A percentile compares a stretch with the other conserved stretches of the same genome.
phyloP scores from a whole-genome alignment of 2,329 filamentous ascomycete genomes.

The Penicillium hesseltinei region DNA sequence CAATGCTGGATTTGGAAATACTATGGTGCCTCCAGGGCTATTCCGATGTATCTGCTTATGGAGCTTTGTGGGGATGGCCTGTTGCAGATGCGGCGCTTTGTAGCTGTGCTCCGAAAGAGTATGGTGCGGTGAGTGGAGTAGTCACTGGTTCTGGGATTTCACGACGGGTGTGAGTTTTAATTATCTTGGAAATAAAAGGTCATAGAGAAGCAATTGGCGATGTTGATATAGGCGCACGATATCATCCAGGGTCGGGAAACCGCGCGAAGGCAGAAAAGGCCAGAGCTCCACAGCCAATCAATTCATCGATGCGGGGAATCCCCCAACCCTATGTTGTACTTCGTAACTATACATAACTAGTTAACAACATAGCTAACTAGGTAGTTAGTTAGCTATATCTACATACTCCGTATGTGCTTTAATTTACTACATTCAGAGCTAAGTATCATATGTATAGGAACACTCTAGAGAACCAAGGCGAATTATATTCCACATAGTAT shows the following conservation, averaged over 20 bases:
- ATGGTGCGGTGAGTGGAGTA: neutral
- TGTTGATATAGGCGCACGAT: neutral
- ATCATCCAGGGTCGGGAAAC: neutral
- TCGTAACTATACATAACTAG: too few relatives aligned
- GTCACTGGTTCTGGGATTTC: neutral
- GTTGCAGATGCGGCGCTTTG: neutral
- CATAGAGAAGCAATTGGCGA: neutral
- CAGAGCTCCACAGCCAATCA: constrained; percentile 14
- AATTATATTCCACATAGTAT: neutral
- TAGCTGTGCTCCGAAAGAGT: neutral
- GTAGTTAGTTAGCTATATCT: too few relatives aligned
- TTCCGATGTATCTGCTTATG: neutral
- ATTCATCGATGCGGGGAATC: constrained; percentile 12
- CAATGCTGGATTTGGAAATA: neutral
- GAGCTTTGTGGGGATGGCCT: neutral
- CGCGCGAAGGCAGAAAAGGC: constrained; percentile 8
- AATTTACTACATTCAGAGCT: neutral
- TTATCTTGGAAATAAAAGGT: neutral
- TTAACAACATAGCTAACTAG: too few relatives aligned
- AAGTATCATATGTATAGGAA: neutral
- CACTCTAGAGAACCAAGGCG: too few relatives aligned
- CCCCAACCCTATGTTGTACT: neutral
- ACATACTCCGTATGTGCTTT: neutral
- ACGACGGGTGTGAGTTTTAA: neutral
- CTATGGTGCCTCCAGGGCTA: neutral